A percentile compares a stretch with the other conserved stretches of the same genome.
phyloP scores from a whole-genome alignment of 2,329 filamentous ascomycete species.

The Rhynchosporium secalis region DNA sequence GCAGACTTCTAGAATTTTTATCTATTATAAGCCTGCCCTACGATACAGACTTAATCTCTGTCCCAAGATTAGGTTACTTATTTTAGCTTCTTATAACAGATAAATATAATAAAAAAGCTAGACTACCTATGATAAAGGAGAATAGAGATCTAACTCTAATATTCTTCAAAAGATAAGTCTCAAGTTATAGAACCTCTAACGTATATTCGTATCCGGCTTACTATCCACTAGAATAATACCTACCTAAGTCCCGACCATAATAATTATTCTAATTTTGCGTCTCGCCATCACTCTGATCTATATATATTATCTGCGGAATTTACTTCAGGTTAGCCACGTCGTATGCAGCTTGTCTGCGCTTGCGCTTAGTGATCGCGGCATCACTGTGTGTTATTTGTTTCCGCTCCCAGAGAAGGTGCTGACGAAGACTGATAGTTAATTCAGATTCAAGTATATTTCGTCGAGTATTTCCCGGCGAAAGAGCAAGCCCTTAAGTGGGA shows the following conservation, averaged over 20 bases:
- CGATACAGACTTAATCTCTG: neutral
- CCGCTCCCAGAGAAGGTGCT: constrained; percentile 90
- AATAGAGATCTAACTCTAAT: neutral
- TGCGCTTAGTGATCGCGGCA: constrained; percentile 83
- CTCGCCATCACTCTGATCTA: constrained; percentile 58
- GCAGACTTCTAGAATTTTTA: neutral
- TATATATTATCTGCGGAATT: constrained; percentile 67
- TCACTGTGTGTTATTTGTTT: constrained; percentile 90
- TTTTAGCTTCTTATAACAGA: neutral
- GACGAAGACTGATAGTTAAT: constrained; percentile 85
- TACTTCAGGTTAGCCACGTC: constrained; percentile 87
- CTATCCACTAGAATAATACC: constrained; percentile 86
- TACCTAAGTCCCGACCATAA: constrained; percentile 53
- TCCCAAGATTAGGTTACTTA: neutral
- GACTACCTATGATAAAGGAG: neutral
- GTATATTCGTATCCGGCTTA: constrained; percentile 44
- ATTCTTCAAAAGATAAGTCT: neutral
- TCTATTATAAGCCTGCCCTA: too few species aligned
- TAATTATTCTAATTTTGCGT: constrained; percentile 84
- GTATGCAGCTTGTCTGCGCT: constrained; percentile 87
- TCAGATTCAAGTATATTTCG: constrained; percentile 95
- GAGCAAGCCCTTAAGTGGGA: constrained; percentile 70
- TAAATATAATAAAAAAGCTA: neutral
- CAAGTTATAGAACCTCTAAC: neutral
- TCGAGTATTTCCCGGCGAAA: constrained; percentile 88